Percentiles rank a stretch among this genome's conserved stretches.
Evolutionary conservation across 2,329 filamentous ascomycete species (phyloP).

Genomic region (Ascochyta lentis): DNA sequence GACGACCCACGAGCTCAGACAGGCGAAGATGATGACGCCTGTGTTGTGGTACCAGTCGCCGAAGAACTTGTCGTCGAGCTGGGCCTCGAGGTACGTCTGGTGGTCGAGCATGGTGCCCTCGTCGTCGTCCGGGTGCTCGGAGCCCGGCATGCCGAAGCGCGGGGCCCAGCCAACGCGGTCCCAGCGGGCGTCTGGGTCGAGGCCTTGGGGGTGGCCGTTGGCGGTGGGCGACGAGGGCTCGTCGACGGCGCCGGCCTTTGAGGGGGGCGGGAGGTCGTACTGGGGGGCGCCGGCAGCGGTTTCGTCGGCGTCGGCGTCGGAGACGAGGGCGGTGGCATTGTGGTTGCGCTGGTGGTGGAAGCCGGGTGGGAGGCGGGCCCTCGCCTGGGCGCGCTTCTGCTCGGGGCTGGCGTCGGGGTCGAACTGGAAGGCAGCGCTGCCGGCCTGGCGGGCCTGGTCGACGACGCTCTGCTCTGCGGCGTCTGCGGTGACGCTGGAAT

Average conservation of each 20-base stretch:
- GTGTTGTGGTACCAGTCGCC: constrained; percentile 99
- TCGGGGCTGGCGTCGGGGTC: constrained; percentile 83
- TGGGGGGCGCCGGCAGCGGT: constrained; percentile 52
- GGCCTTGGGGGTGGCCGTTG: constrained; percentile 60
- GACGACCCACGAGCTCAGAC: constrained; percentile 86
- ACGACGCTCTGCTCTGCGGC: constrained; percentile 77
- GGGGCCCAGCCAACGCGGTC: constrained; percentile 84
- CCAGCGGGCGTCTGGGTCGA: constrained; percentile 62
- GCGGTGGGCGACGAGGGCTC: constrained; percentile 56
- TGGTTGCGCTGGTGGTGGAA: constrained; percentile 67
- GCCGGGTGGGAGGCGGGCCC: constrained; percentile 68
- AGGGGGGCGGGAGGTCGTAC: constrained; percentile 79
- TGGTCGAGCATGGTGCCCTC: constrained; percentile 80
- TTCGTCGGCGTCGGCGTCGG: constrained; percentile 69
- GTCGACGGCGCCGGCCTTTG: constrained; percentile 71
- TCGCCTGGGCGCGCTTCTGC: constrained; percentile 81
- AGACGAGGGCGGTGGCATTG: constrained; percentile 74
- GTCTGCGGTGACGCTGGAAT: constrained; percentile 70
- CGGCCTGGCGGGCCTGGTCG: constrained; percentile 78
- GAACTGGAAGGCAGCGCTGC: constrained; percentile 82
- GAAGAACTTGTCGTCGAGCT: constrained; percentile 87
- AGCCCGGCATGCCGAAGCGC: constrained; percentile 68
- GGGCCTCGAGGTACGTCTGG: constrained; percentile 83
- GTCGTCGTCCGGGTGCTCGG: constrained; percentile 60
- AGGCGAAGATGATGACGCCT: constrained; percentile 91